phyloP scores from a whole-genome alignment of 2,329 filamentous ascomycete genomes.

The Pezizomycotina sp. region DNA sequence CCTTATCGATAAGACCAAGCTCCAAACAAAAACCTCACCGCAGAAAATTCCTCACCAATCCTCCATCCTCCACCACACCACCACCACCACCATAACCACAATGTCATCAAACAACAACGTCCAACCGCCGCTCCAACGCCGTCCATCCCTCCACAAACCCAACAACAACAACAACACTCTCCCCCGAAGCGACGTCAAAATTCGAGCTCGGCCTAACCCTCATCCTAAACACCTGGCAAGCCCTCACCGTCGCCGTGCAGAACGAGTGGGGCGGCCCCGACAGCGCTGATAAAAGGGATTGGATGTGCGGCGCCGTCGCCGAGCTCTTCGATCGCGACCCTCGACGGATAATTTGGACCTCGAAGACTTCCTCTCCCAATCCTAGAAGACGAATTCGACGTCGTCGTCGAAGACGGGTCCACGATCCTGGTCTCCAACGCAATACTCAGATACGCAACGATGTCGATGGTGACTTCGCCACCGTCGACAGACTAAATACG shows the following conservation, averaged over 20 bases:
- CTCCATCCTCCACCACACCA: too few relatives aligned
- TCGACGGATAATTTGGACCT: constrained; percentile 61
- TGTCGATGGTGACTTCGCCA: constrained; percentile 36
- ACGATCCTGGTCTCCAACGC: constrained; percentile 54
- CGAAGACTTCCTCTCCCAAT: constrained; percentile 73
- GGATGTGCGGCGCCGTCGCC: constrained; percentile 76
- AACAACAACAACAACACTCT: constrained; percentile 8
- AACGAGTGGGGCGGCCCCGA: constrained; percentile 78
- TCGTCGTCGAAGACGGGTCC: constrained; percentile 79
- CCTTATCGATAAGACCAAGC: too few relatives aligned
- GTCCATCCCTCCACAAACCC: too few relatives aligned
- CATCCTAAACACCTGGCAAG: constrained; percentile 71
- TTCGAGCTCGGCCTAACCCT: constrained; percentile 83
- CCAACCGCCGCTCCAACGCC: constrained; percentile 3
- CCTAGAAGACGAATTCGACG: constrained; percentile 91
- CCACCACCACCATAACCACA: too few relatives aligned
- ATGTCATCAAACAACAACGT: too few relatives aligned
- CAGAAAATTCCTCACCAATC: too few relatives aligned
- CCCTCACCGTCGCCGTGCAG: constrained; percentile 70
- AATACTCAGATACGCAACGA: constrained; percentile 49
- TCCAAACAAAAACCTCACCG: too few relatives aligned
- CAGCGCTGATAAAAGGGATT: constrained; percentile 77
- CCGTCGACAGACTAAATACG: constrained; percentile 32
- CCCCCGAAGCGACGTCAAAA: constrained; percentile 40
- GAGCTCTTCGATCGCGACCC: constrained; percentile 50